Evolutionary conservation across 768 basidiomycete genomes (phyloP).

Genomic region (Sarcomyxa edulis): DNA sequence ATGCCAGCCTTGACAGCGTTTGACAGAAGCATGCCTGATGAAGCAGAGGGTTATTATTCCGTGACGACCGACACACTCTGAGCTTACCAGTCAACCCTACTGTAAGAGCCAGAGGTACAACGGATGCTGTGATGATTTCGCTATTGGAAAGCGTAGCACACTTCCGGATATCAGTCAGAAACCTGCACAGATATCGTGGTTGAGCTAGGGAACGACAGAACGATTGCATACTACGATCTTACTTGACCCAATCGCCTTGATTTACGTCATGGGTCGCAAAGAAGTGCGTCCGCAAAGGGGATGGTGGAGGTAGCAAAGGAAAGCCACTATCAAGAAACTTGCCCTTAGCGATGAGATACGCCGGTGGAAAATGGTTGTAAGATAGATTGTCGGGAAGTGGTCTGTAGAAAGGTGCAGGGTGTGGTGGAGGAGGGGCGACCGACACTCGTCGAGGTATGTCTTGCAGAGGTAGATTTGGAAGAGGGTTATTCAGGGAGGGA

Average conservation of each 20-base stretch:
- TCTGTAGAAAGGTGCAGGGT: slow-evolving; percentile 1
- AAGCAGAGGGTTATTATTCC: slow-evolving; percentile 5
- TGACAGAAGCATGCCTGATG: slow-evolving; percentile 13
- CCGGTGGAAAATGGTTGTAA: slow-evolving; percentile 25
- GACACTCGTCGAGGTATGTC: too few relatives aligned
- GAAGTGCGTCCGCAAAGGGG: slow-evolving; percentile 35
- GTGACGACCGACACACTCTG: slow-evolving; percentile 13
- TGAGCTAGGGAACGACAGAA: background rate
- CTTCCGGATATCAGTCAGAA: slow-evolving; percentile 30
- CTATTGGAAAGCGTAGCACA: slow-evolving; percentile 25
- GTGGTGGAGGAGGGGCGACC: background rate
- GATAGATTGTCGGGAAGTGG: background rate
- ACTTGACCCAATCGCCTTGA: slow-evolving; percentile 48
- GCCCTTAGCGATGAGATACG: slow-evolving; percentile 22
- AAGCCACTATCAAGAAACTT: slow-evolving; percentile 38
- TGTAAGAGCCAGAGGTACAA: slow-evolving; percentile 18
- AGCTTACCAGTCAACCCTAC: slow-evolving; percentile 24
- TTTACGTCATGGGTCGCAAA: slow-evolving; percentile 44
- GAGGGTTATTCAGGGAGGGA: too few relatives aligned
- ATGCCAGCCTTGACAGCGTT: slow-evolving; percentile 25
- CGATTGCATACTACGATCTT: slow-evolving; percentile 2
- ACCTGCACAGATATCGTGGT: slow-evolving; percentile 20
- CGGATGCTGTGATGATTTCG: slow-evolving; percentile 21
- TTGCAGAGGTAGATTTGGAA: too few relatives aligned
- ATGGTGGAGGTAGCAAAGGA: slow-evolving; percentile 34